Percentiles rank a stretch among this genome's conserved stretches.
These are phyloP conservation scores for Eucalyptus erythrocorys DNA, from an alignment of 345 rosid species.

Conservation along the genomic window DNA sequence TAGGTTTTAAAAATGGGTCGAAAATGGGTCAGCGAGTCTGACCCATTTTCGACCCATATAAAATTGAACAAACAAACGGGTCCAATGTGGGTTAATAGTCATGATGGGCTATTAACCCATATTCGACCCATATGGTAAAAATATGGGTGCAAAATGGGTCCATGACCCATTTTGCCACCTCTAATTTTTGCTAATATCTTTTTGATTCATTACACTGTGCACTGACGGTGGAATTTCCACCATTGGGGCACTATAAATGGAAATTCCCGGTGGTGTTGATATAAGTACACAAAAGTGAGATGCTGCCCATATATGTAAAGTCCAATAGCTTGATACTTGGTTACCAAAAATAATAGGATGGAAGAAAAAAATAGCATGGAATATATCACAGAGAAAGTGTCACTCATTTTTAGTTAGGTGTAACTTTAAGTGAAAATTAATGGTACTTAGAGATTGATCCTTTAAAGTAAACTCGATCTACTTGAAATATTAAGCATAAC, in stretches of 20 bases:
- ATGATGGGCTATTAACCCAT: no score
- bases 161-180: no score
- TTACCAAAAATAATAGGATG: not conserved
- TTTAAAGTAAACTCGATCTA: not conserved
- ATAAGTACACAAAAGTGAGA: not conserved
- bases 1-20: no score
- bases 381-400: not conserved
- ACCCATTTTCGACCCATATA: no score
- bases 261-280: not conserved
- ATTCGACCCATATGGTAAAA: no score
- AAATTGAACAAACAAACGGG: no score
- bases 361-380: not conserved
- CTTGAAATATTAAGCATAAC: not conserved
- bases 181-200: not conserved
- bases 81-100: no score
- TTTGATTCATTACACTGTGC: not conserved
- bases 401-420: not conserved
- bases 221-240: not conserved
- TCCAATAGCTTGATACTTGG: not conserved
- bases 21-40: no score
- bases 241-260: not conserved
- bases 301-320: not conserved
- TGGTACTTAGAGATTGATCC: not conserved
- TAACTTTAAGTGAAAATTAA: not conserved
- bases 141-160: no score